Evolutionary conservation across 345 rosid genomes (phyloP).

Genomic region (Trapa incisa): DNA sequence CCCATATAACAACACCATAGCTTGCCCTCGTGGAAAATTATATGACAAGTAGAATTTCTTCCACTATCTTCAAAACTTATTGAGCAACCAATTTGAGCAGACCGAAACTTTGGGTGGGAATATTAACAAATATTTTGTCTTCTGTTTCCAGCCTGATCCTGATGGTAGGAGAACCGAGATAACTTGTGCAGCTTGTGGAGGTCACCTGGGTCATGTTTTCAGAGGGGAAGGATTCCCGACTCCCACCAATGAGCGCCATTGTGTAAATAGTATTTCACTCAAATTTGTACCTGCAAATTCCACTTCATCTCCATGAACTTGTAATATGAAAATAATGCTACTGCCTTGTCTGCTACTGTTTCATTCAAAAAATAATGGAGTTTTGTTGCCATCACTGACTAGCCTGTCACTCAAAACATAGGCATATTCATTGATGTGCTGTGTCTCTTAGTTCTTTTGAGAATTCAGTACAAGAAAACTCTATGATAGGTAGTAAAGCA

Average conservation of each 20-base stretch:
- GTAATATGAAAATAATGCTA: not conserved
- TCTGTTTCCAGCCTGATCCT: conserved; percentile 50
- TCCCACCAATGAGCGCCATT: conserved; percentile 81
- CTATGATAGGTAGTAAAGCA: too few species aligned
- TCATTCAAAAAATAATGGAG: not conserved
- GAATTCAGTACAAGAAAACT: too few species aligned
- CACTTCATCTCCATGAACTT: not conserved
- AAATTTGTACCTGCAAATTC: conserved; percentile 47
- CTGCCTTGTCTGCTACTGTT: not conserved
- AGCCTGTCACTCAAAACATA: not conserved
- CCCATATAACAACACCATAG: not conserved
- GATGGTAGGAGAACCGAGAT: conserved; percentile 80
- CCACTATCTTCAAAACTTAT: not conserved
- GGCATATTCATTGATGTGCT: not conserved
- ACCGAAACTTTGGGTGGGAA: not conserved
- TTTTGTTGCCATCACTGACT: not conserved
- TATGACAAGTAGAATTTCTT: not conserved
- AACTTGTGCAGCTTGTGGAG: conserved; percentile 95
- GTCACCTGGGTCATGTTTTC: conserved; percentile 90
- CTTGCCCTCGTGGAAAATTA: not conserved
- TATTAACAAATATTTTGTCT: not conserved
- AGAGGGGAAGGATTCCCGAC: conserved; percentile 85
- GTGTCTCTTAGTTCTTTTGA: not conserved
- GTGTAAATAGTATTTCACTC: conserved; percentile 82
- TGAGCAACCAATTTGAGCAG: not conserved